Evolutionary conservation across 768 basidiomycete genomes (phyloP), one percentile per base, ranked within the genome.

Genomic region (Amanita phalloides): DNA sequence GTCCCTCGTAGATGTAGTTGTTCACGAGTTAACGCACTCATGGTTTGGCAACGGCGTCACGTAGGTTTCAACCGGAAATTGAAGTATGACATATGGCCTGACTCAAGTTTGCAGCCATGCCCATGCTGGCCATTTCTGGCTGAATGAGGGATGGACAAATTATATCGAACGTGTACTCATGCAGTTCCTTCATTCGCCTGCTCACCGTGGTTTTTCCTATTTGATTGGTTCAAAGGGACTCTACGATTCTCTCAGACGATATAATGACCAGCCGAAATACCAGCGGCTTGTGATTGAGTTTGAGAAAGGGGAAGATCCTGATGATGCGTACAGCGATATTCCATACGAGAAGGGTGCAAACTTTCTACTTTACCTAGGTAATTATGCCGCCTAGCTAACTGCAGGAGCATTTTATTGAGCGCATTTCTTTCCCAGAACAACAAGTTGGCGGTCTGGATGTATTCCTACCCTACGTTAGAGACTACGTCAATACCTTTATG

Each of bases 31-130:
- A 26, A 82, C 83, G 0, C 88, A 97, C 62, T 88, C 86, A 2
- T 96, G 85, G 82, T 94, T 91, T 54, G 91, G 91, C n/a, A 93
- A 94, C 62, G 86, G 88, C 21, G 79, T 91, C 51, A 90, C 87
- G 86, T 71, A 54, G 37, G 68, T 63, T 25, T 23, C 13, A 10
- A 6, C 43, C 9, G 3, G 25, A 25, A 20, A 14, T 39, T 33
- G 13, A 23, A 14, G 20, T 28, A 21, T 25, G 2, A 17, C 32
- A 45, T 32, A n/a, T 33, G 10, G 20, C 5, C 30, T 48, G 4
- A 28, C 9, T 26, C 2, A 7, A 23, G 14, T n/a, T 30, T 33
- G 3, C 54, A 78, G 83, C 0, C 83, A 86, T 51, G 82, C 84
- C 0, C 67, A 89, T 56, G 80, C 86, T 0, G 77, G 79, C 0